Base-by-base conservation (phyloP, 108 stramenopile species). In the Skeletonema menzelii region DNA sequence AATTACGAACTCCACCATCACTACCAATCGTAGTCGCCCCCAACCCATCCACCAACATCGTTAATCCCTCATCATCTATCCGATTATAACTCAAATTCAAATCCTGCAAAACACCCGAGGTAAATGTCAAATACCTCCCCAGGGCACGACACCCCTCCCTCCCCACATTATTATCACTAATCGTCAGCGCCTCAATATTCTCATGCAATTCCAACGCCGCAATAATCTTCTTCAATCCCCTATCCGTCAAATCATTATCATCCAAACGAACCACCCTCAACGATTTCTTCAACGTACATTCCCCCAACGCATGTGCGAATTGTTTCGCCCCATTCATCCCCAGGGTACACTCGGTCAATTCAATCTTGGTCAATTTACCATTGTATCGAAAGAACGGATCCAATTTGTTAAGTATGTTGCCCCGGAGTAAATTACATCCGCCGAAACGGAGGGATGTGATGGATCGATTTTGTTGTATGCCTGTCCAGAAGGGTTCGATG, bases 81-180 rank as follows among this genome's bases (percentile, higher is more conserved):
- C 53, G 49, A 61, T 61, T 61, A 56, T 61, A 55, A 61, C 53
- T 56, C 17, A 61, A 17, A 61, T 61, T 56, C 44, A 61, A 56
- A 56, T 61, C 49, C 10, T 61, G 20, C 60, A 61, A 53, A 8
- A 8, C 24, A n/a, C 20, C 4, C 22, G 40, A 42, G 0, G 2
- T 0, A 4, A n/a, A 42, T 7, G 22, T 22, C 19, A 53, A 22
- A 53, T 53, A 53, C 22, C 49, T 15, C n/a, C 49, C 49, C 22
- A 53, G 17, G 8, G 8, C 49, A 22, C 49, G 19, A 53, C 49
- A 53, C 22, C 49, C 49, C 49, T 53, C 49, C 22, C 49, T 53
- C 19, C 49, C 49, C 49, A 53, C 49, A 24, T 53, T 53, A 22
- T 53, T 53, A 20, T 53, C 49, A 22, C 20, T 22, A 0, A 53